Conservation (phyloP, 495 filamentous ascomycete species). For the Lentithecium fluviatile region DNA sequence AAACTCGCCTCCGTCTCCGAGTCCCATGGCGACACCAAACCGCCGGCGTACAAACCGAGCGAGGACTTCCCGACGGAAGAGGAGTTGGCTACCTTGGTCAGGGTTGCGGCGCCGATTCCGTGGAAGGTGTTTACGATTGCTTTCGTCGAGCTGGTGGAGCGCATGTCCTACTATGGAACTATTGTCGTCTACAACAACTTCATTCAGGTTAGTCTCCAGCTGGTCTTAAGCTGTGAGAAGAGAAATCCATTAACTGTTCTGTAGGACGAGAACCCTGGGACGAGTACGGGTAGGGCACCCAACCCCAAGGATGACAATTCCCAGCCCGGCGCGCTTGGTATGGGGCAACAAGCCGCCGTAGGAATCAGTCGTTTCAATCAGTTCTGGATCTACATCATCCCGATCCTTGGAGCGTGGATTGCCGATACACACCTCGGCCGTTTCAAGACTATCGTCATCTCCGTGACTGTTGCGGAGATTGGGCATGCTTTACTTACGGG, state of each 20-base stretch:
- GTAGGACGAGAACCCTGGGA: slow-evolving; percentile 63
- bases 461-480: slow-evolving; percentile 58
- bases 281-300: slow-evolving; percentile 56
- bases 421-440: slow-evolving; percentile 72
- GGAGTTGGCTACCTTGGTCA: slow-evolving; percentile 59
- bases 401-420: slow-evolving; percentile 66
- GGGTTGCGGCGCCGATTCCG: slow-evolving; percentile 63
- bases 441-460: slow-evolving; percentile 64
- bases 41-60: not conserved
- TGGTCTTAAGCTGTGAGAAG: no score
- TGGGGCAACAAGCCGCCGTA: slow-evolving; percentile 66
- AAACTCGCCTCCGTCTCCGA: not conserved
- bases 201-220: no score
- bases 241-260: no score
- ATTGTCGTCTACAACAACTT: slow-evolving; percentile 61
- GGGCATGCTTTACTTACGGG: slow-evolving; percentile 66
- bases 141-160: slow-evolving; percentile 75
- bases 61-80: slow-evolving; percentile 54
- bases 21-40: not conserved
- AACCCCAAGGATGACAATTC: slow-evolving; percentile 40
- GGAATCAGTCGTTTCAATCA: slow-evolving; percentile 67
- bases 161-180: slow-evolving; percentile 77
- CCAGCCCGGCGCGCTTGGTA: slow-evolving; percentile 63
- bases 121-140: slow-evolving; percentile 67
- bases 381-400: slow-evolving; percentile 74